phyloP scores from a whole-genome alignment of 2,329 filamentous ascomycete genomes.

The Penicillium sp. region DNA sequence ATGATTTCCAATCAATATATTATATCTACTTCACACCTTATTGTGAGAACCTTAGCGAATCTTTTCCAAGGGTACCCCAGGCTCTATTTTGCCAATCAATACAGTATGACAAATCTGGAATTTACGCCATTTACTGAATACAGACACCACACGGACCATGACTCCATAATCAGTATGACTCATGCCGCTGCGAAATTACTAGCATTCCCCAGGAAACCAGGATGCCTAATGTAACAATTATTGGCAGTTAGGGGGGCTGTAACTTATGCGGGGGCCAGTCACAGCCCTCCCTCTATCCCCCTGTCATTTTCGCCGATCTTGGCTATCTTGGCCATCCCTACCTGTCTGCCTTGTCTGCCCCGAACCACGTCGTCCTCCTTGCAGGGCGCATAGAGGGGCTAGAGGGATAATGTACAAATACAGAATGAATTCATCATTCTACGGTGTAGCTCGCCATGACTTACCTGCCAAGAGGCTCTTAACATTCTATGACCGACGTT shows the following conservation, averaged over 20 bases:
- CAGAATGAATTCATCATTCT: background rate
- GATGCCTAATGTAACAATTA: background rate
- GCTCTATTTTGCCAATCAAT: background rate
- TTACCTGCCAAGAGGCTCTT: background rate
- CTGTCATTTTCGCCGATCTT: background rate
- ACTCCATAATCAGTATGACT: background rate
- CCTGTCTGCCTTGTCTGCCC: background rate
- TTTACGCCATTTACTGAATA: background rate
- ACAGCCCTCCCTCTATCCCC: background rate
- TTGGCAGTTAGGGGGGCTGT: conserved; percentile 1
- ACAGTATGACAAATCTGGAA: background rate
- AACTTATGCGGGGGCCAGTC: background rate
- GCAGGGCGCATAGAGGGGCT: background rate
- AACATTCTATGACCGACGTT: background rate
- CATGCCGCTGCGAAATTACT: background rate
- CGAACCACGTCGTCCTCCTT: background rate
- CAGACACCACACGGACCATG: background rate
- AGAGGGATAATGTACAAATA: background rate
- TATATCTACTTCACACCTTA: no score
- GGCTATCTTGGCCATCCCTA: background rate
- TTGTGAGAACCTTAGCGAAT: no score
- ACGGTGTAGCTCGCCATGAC: background rate
- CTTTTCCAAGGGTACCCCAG: background rate
- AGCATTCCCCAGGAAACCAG: conserved; percentile 3
- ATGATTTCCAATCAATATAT: background rate